Conservation (phyloP, 352 stramenopile species). For the Globisporangium takayamanum region DNA sequence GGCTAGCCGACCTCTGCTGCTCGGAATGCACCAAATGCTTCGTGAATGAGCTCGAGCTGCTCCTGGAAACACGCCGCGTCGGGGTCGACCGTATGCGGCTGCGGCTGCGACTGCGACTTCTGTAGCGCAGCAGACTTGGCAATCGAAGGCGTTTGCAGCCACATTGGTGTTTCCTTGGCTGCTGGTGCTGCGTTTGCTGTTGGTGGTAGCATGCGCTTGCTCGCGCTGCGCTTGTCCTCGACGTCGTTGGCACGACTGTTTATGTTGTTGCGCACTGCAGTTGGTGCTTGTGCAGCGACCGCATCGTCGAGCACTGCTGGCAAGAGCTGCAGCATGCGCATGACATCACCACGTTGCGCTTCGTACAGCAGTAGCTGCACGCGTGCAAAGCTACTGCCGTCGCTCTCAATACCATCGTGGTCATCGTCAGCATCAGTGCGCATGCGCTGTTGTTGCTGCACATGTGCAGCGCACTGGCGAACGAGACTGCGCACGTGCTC, state of each 20-base stretch:
- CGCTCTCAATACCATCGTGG: neutral
- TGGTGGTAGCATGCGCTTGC: neutral
- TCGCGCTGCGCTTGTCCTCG: neutral
- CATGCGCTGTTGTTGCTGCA: neutral
- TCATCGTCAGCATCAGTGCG: slow-evolving; percentile 1
- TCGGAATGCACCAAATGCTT: slow-evolving; percentile 21
- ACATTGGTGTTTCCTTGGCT: neutral
- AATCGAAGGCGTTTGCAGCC: neutral
- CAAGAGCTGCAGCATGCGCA: slow-evolving; percentile 44
- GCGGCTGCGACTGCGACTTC: neutral
- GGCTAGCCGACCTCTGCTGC: too few relatives aligned
- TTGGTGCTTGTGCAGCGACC: slow-evolving; percentile 3
- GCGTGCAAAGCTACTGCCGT: neutral
- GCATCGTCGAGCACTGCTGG: slow-evolving; percentile 46
- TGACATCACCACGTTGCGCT: slow-evolving; percentile 21
- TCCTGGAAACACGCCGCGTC: slow-evolving; percentile 21
- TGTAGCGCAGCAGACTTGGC: neutral
- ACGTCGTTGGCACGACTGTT: neutral
- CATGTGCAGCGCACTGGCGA: neutral
- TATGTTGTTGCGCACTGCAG: neutral
- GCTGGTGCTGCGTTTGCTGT: neutral
- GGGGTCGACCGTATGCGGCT: neutral
- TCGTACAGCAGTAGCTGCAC: slow-evolving; percentile 12
- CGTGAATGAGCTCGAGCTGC: slow-evolving; percentile 32
- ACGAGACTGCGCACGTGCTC: neutral